Conservation (phyloP, 768 basidiomycete species). For the Suillus ampliporus region DNA sequence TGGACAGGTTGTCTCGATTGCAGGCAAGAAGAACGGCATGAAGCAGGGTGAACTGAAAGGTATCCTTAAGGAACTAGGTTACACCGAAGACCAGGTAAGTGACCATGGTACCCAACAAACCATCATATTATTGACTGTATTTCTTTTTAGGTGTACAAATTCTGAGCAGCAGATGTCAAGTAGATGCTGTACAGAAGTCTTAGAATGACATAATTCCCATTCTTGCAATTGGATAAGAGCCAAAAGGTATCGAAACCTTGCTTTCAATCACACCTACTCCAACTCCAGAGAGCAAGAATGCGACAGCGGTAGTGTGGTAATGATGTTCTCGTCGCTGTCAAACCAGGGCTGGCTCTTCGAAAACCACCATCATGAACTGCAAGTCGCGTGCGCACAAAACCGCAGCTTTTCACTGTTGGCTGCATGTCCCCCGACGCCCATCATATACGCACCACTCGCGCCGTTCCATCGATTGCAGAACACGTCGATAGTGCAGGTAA, state of each 20-base stretch:
- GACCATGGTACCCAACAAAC: background rate
- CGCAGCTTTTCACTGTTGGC: too few species aligned
- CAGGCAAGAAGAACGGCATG: slow-evolving; percentile 88
- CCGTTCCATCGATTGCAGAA: too few species aligned
- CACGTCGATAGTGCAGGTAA: too few species aligned
- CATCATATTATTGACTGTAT: slow-evolving; percentile 6
- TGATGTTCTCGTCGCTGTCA: too few species aligned
- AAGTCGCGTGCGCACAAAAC: too few species aligned
- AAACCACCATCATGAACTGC: background rate
- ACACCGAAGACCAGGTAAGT: slow-evolving; percentile 82
- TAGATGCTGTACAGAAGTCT: slow-evolving; percentile 2
- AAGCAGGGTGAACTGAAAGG: slow-evolving; percentile 87
- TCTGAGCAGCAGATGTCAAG: slow-evolving; percentile 27
- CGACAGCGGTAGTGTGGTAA: too few species aligned
- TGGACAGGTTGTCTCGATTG: slow-evolving; percentile 83
- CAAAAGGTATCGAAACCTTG: background rate
- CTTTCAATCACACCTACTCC: background rate
- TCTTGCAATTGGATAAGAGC: background rate
- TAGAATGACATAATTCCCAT: background rate
- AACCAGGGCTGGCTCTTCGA: too few species aligned
- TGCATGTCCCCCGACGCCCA: too few species aligned
- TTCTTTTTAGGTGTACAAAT: slow-evolving; percentile 46
- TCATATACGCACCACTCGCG: too few species aligned
- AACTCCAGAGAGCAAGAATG: background rate
- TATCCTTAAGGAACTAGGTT: slow-evolving; percentile 86